phyloP scores from a whole-genome alignment of 2,329 filamentous ascomycete genomes.

The Penicillium sp. region DNA sequence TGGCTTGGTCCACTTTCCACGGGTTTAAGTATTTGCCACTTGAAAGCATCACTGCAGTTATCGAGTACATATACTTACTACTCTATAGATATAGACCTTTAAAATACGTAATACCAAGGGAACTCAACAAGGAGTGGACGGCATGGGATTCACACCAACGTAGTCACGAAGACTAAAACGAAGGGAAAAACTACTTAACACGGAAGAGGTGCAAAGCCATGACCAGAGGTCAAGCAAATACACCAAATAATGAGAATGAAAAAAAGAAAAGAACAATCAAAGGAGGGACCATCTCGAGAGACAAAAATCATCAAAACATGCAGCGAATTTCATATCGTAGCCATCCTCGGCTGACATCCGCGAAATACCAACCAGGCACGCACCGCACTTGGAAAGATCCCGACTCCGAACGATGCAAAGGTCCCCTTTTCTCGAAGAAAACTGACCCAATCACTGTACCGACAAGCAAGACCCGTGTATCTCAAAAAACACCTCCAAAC shows the following conservation, averaged over 20 bases:
- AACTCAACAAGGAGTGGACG: constrained; percentile 14
- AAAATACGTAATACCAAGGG: no score
- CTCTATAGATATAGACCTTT: not conserved
- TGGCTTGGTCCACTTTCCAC: not conserved
- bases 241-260: not conserved
- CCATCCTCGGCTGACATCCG: constrained; percentile 12
- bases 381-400: constrained; percentile 18
- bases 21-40: not conserved
- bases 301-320: not conserved
- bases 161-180: not conserved
- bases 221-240: not conserved
- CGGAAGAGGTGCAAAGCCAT: not conserved
- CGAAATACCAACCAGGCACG: constrained; percentile 7
- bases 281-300: constrained; percentile 1
- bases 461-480: constrained; percentile 21
- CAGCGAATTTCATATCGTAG: constrained; percentile 12
- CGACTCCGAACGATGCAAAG: constrained; percentile 25
- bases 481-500: constrained; percentile 17
- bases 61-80: not conserved
- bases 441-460: constrained; percentile 10
- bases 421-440: not conserved
- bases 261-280: constrained; percentile 2
- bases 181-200: not conserved
- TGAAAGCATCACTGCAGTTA: not conserved
- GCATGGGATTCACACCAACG: constrained; percentile 15